Base-by-base conservation (phyloP, 345 rosid species). In the Acer campestre region DNA sequence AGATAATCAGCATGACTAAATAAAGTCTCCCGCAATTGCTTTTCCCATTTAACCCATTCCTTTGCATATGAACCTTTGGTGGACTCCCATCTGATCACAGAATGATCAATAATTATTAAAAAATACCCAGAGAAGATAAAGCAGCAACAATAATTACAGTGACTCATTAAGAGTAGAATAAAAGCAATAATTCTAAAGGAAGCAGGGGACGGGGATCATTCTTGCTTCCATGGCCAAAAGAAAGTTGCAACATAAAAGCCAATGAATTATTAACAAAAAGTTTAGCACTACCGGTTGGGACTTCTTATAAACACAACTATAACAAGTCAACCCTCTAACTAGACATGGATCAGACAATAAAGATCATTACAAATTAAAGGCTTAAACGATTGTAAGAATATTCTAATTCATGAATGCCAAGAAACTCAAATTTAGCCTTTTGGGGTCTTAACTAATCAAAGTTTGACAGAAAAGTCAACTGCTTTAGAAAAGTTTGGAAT, bases 1-100 rank as follows among this genome's bases (percentile, higher is more conserved):
- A 94, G 81, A 87, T 90, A 91, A 72, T 94, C 85, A 23, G 92
- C 79, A 83, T 88, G 75, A 82, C 75, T 82, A 38, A 53, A 38
- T 64, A 96, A 72, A 75, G 80, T 80, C 53, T 86, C 85, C 7
- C 94, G 89, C 79, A 94, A 79, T 65, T 81, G 83, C 79, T 88
- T 89, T 86, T 96, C 99, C 99, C 98, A 96, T 78, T 92, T 88
- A 63, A 80, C 78, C 97, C 98, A 96, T 78, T 91, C 95, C 73
- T 82, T 83, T 68, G 84, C 87, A 77, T 89, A 96, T 53, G 94
- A 68, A 67, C 97, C 97, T 80, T 94, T 91, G 35, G 88, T 82
- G 20, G 98, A 84, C 68, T 94, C 99, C 88, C 86, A 84, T 81
- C 99, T 96, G 80, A 58, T 14, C 66, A 74, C 40, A 6, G 35